Conservation (phyloP, 768 basidiomycete species). For the Pleurotus sapidus region DNA sequence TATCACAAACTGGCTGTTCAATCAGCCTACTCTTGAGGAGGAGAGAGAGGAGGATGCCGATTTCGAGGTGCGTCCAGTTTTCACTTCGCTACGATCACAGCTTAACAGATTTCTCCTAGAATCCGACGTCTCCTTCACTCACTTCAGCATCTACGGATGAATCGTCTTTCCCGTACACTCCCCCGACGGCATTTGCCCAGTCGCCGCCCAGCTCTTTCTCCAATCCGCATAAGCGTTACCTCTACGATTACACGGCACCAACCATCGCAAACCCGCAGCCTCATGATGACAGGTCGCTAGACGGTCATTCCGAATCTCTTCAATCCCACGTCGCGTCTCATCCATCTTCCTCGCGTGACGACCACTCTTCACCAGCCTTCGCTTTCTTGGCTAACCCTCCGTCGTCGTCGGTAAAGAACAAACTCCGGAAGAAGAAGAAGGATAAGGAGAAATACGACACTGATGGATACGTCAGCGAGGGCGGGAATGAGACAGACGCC, state of each 20-base stretch:
- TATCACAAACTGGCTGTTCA: slow-evolving; percentile 74
- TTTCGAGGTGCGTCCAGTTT: background rate
- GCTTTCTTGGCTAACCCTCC: background rate
- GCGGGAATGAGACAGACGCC: slow-evolving; percentile 1
- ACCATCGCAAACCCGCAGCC: background rate
- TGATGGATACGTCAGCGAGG: slow-evolving; percentile 4
- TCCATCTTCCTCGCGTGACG: background rate
- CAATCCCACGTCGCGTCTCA: background rate
- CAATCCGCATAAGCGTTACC: background rate
- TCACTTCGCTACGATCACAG: background rate
- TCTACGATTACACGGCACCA: background rate
- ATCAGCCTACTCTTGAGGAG: slow-evolving; percentile 54
- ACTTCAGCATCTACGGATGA: slow-evolving; percentile 13
- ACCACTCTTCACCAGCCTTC: background rate
- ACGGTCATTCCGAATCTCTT: background rate
- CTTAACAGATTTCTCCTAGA: background rate
- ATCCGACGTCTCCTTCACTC: slow-evolving; percentile 3
- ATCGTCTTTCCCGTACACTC: slow-evolving; percentile 13
- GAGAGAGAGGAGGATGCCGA: slow-evolving; percentile 39
- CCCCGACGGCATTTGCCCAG: slow-evolving; percentile 13
- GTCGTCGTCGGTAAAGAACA: background rate
- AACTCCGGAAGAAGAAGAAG: background rate
- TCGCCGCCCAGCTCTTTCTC: slow-evolving; percentile 12
- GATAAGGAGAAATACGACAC: background rate
- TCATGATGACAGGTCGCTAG: background rate